Conservation (phyloP, 345 rosid genomes). For the Ricinus communis region DNA sequence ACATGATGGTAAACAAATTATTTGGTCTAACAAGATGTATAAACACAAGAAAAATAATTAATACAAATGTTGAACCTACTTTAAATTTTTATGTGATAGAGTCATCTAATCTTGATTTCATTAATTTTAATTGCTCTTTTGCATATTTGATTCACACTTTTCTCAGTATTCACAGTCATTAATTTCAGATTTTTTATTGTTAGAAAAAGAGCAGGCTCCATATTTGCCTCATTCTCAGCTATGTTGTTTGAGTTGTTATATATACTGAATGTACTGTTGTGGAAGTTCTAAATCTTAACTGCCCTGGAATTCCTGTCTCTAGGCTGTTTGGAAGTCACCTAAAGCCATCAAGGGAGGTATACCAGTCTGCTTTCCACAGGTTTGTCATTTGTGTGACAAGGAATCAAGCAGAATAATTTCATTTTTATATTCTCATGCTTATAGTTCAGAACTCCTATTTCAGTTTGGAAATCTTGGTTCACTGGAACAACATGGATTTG, state of each 20-base stretch:
- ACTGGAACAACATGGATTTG: constrained; percentile 88
- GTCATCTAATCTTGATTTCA: not conserved
- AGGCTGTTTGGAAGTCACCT: constrained; percentile 72
- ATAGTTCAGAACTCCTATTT: constrained; percentile 24
- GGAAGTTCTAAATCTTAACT: constrained; percentile 7
- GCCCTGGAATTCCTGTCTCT: constrained; percentile 19
- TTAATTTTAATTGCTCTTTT: not conserved
- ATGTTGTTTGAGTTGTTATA: not conserved
- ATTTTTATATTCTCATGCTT: not conserved
- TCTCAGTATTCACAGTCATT: not conserved
- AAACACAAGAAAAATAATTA: not conserved
- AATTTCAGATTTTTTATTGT: not conserved
- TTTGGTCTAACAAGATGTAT: not conserved
- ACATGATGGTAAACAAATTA: constrained; percentile 7
- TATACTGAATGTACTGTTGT: not conserved
- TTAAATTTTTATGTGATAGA: not conserved
- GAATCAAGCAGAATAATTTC: constrained; percentile 10
- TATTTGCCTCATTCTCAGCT: not conserved
- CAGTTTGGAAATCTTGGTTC: constrained; percentile 83
- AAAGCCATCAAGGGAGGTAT: constrained; percentile 86
- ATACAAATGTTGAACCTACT: not conserved
- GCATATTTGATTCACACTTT: not conserved
- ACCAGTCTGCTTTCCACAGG: constrained; percentile 93
- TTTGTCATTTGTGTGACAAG: constrained; percentile 29
- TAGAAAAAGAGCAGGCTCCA: not conserved